Evolutionary conservation across 2,329 filamentous ascomycete genomes (phyloP), one percentile per base, ranked within the genome.

Genomic region (Thelonectria olida): DNA sequence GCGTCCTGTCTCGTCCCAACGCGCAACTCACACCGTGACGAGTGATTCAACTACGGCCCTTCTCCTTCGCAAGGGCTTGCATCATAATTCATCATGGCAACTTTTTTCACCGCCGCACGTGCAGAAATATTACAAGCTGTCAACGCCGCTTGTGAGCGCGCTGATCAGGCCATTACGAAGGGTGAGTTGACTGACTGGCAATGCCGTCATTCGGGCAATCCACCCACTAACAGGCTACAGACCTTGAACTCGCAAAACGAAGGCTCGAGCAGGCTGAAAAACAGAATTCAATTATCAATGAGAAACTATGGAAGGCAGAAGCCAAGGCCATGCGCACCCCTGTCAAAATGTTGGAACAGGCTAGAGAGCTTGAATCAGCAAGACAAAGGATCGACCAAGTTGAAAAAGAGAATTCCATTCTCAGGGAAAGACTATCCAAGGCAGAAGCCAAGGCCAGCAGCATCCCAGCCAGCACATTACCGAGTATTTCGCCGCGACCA

Each of bases 291-390:
- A 64, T 44, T 7, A 47, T 72, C 22, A 67, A 59, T 31, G 62
- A 61, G 17, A 39, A 68, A 52, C 47, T 72, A 17, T 45, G 61
- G 17, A 54, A 62, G 19, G 36, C 58, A 17, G 49, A 45, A 23
- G 17, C 50, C 27, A 64, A 62, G 15, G 8, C 31, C n/a, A 25
- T 28, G 23, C 41, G 12, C 27, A 13, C 31, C 38, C 36, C 49
- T 23, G 38, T 34, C 17, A 34, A n/a, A n/a, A n/a, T n/a, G n/a
- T n/a, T n/a, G n/a, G n/a, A n/a, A n/a, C n/a, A n/a, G n/a, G n/a
- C n/a, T n/a, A n/a, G n/a, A n/a, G n/a, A n/a, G n/a, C 67, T 85
- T 25, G 76, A 82, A 54, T 66, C 76, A 15, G 80, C 84, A 59
- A 84, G 83, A 51, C 66, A 65, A n/a, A 62, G 72, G 5, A 74